These are phyloP conservation scores for Chytriomyces confervae DNA, from an alignment of 192 early-diverging fungal genomes.

Conservation along the genomic window DNA sequence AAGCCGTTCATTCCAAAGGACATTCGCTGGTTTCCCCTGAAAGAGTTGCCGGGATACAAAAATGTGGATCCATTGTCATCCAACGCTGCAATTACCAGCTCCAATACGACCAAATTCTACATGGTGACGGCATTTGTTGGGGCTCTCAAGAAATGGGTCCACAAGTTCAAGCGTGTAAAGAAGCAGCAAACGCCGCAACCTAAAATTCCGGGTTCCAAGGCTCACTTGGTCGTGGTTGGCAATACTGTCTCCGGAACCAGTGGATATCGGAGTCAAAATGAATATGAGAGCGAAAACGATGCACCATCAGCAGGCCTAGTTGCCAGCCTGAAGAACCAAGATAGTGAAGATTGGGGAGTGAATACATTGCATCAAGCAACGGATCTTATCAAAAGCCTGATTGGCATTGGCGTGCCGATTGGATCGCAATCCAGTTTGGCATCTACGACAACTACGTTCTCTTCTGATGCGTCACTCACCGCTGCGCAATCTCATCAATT, in stretches of 20 bases:
- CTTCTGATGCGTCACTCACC: too few relatives aligned
- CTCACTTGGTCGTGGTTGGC: not conserved
- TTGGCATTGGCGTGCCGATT: slow-evolving; percentile 43
- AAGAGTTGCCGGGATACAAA: slow-evolving; percentile 52
- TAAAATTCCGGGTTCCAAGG: slow-evolving; percentile 36
- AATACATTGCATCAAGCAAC: slow-evolving; percentile 38
- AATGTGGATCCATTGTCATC: slow-evolving; percentile 25
- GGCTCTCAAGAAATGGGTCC: slow-evolving; percentile 51
- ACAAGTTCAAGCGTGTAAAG: slow-evolving; percentile 41
- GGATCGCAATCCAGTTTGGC: not conserved
- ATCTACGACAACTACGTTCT: too few relatives aligned
- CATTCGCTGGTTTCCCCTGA: slow-evolving; percentile 55
- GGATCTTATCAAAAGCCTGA: slow-evolving; percentile 43
- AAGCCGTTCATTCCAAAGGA: slow-evolving; percentile 30
- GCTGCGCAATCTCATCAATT: too few relatives aligned
- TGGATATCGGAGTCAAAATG: slow-evolving; percentile 20
- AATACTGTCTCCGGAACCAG: slow-evolving; percentile 4
- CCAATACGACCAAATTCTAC: slow-evolving; percentile 48
- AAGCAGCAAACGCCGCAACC: slow-evolving; percentile 38
- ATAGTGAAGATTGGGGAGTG: slow-evolving; percentile 29
- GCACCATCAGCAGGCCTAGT: not conserved
- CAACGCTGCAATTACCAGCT: slow-evolving; percentile 10
- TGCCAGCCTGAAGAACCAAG: slow-evolving; percentile 6
- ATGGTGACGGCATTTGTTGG: slow-evolving; percentile 57
- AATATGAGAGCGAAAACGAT: slow-evolving; percentile 35